A percentile compares a stretch with the other conserved stretches of the same genome.
These are phyloP conservation scores for Aechmea fasciata DNA, from an alignment of 176 grass and related monocot species.

Conservation along the genomic window DNA sequence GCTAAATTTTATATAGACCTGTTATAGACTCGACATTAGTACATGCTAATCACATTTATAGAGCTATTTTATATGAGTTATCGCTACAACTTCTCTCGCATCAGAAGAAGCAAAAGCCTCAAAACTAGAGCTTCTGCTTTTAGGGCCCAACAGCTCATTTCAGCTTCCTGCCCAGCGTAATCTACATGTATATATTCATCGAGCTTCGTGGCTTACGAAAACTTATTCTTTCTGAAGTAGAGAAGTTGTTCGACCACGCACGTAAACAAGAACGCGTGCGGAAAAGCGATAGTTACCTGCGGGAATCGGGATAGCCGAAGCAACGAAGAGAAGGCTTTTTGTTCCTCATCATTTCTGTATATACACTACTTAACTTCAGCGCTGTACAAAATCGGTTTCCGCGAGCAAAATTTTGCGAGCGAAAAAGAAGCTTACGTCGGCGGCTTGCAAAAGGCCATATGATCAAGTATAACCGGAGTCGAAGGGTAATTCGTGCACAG, in stretches of 20 bases:
- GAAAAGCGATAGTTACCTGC: slow-evolving; percentile 34
- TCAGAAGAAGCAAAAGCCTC: not conserved
- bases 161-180: too few species aligned
- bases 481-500: slow-evolving; percentile 52
- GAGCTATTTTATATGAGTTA: not conserved
- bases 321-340: slow-evolving; percentile 47
- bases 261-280: not conserved
- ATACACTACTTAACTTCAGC: not conserved
- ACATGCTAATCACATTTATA: slow-evolving; percentile 1
- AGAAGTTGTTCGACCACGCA: too few species aligned
- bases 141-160: too few species aligned
- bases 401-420: not conserved
- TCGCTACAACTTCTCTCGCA: not conserved
- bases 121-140: too few species aligned
- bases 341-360: slow-evolving; percentile 58
- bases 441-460: slow-evolving; percentile 91
- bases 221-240: too few species aligned
- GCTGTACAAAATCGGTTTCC: not conserved
- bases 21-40: slow-evolving; percentile 17
- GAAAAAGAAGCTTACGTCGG: slow-evolving; percentile 37
- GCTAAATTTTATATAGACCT: slow-evolving; percentile 88
- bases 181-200: too few species aligned
- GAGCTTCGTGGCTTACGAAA: too few species aligned
- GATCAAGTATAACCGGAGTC: slow-evolving; percentile 73
- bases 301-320: slow-evolving; percentile 66